phyloP scores from a whole-genome alignment of 2,329 filamentous ascomycete species.

The Aspergillus ustus region DNA sequence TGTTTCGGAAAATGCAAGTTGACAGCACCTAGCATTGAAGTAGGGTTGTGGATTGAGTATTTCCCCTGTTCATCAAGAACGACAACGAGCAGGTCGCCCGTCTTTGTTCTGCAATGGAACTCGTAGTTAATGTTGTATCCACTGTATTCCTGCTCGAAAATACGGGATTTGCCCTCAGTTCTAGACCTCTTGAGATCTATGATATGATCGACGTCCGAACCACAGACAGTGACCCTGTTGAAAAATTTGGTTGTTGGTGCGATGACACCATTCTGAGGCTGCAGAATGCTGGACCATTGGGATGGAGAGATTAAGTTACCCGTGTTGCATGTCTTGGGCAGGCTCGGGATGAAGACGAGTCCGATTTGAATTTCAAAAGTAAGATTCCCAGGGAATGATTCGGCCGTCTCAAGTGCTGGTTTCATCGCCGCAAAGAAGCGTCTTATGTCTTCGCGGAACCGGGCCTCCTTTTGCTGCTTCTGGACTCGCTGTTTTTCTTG shows the following conservation, averaged over 20 bases:
- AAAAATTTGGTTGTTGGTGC: slow-evolving; percentile 41
- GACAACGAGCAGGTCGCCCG: slow-evolving; percentile 37
- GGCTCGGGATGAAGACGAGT: slow-evolving; percentile 36
- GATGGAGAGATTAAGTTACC: slow-evolving; percentile 24
- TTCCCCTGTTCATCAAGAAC: slow-evolving; percentile 39
- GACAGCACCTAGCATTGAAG: slow-evolving; percentile 37
- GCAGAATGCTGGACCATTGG: slow-evolving; percentile 40
- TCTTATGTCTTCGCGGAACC: slow-evolving; percentile 20
- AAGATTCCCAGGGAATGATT: slow-evolving; percentile 41
- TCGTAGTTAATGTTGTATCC: slow-evolving; percentile 40
- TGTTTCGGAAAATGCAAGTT: slow-evolving; percentile 45
- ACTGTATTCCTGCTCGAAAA: slow-evolving; percentile 35
- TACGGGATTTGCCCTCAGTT: slow-evolving; percentile 18
- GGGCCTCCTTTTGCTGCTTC: slow-evolving; percentile 2
- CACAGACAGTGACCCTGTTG: slow-evolving; percentile 44
- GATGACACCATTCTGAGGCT: slow-evolving; percentile 31
- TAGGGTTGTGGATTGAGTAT: slow-evolving; percentile 32
- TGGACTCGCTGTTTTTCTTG: not conserved
- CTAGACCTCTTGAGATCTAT: slow-evolving; percentile 37
- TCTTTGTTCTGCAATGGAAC: slow-evolving; percentile 43
- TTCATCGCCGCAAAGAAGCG: slow-evolving; percentile 35
- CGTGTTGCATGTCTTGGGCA: slow-evolving; percentile 27
- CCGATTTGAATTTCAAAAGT: slow-evolving; percentile 45
- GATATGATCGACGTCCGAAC: slow-evolving; percentile 45
- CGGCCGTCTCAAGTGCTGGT: slow-evolving; percentile 38